phyloP scores from a whole-genome alignment of 2,329 filamentous ascomycete genomes.

The Aspergillus ochraceus region DNA sequence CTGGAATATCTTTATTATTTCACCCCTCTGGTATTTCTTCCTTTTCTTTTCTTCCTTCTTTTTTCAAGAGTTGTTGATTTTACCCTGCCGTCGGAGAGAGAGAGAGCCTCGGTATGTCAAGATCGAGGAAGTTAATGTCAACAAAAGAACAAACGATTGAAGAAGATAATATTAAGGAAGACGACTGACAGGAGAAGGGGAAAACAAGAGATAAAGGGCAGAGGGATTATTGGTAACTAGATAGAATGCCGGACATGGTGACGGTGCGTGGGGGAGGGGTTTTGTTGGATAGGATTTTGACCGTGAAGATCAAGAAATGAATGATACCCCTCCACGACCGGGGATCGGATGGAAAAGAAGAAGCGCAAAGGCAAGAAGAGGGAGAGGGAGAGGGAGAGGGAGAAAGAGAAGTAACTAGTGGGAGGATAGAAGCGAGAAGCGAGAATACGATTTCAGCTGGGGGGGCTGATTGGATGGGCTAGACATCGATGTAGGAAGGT shows the following conservation, averaged over 20 bases:
- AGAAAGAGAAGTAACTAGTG: neutral
- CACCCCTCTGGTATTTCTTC: neutral
- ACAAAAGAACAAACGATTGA: neutral
- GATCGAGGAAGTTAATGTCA: neutral
- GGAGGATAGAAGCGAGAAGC: neutral
- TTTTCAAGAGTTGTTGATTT: neutral
- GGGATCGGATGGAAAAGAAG: neutral
- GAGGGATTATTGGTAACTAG: neutral
- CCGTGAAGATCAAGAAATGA: neutral
- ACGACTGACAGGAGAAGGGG: neutral
- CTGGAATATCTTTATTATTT: neutral
- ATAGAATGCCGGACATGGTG: conserved; percentile 3
- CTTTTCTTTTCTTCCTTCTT: neutral
- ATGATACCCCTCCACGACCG: neutral
- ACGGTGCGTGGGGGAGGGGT: neutral
- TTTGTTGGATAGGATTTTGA: neutral
- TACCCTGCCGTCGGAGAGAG: neutral
- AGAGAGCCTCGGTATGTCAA: neutral
- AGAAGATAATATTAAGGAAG: neutral
- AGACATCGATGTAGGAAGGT: neutral
- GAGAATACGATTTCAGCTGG: neutral
- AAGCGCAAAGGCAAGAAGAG: conserved; percentile 1
- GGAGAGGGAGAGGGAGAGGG: neutral
- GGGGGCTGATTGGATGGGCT: neutral
- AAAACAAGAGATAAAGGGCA: neutral